A percentile compares a stretch with the other conserved stretches of the same genome.
Conservation (phyloP, 1,284 basidiomycete genomes). For the Microbotryum intermedium region DNA sequence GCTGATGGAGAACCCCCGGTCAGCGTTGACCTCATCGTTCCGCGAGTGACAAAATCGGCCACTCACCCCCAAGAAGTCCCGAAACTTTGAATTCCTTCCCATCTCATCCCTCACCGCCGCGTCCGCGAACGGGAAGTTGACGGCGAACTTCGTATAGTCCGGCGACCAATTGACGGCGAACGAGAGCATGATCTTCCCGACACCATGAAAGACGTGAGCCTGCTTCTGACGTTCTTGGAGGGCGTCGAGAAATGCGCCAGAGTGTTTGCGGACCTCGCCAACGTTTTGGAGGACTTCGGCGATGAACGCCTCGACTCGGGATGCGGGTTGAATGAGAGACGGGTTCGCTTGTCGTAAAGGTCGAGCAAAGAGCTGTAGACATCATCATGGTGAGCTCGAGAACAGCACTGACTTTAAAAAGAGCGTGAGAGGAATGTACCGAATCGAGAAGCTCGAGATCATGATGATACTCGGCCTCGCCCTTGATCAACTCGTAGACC, state of each 20-base stretch:
- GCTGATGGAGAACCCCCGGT: conserved; percentile 42
- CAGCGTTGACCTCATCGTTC: neutral
- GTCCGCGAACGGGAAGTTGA: conserved; percentile 76
- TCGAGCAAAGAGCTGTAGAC: conserved; percentile 52
- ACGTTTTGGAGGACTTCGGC: conserved; percentile 82
- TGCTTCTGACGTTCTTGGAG: conserved; percentile 82
- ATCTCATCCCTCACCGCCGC: conserved; percentile 75
- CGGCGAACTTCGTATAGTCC: conserved; percentile 77
- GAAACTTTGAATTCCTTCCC: conserved; percentile 70
- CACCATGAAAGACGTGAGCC: conserved; percentile 69
- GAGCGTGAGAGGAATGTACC: conserved; percentile 40
- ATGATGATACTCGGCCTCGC: conserved; percentile 81
- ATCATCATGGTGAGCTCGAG: too few species aligned
- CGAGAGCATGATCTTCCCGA: conserved; percentile 84
- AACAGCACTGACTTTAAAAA: too few species aligned
- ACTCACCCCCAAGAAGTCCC: conserved; percentile 75
- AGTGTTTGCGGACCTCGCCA: conserved; percentile 70
- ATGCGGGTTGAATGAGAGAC: conserved; percentile 60
- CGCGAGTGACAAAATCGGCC: neutral
- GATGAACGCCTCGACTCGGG: conserved; percentile 68
- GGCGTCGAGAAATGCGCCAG: conserved; percentile 68
- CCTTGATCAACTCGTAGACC: conserved; percentile 81
- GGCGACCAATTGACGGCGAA: conserved; percentile 80
- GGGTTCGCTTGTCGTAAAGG: conserved; percentile 63
- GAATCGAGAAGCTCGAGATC: conserved; percentile 79